Conservation (phyloP, 208 protist species). For the Herpetomonas samuelpessoai region DNA sequence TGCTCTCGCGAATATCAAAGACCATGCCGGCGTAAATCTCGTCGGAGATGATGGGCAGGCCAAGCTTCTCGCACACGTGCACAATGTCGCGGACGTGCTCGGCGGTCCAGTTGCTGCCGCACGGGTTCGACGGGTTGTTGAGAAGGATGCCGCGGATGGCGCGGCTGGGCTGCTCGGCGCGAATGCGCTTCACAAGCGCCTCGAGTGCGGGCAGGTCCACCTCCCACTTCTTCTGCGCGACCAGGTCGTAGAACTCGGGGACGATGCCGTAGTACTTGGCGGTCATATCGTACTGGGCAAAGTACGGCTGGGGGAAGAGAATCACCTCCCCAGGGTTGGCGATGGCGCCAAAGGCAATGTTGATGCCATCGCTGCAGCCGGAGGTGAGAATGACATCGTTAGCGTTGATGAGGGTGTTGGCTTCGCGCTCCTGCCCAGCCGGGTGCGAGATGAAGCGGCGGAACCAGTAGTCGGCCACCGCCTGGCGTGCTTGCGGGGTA, state of each 20-base stretch:
- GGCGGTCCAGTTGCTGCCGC: conserved; percentile 71
- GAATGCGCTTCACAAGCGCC: conserved; percentile 49
- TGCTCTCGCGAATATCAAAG: too few relatives aligned
- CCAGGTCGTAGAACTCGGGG: conserved; percentile 54
- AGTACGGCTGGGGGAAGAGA: conserved; percentile 84
- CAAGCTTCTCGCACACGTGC: conserved; percentile 57
- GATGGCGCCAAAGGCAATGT: conserved; percentile 67
- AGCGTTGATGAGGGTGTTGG: conserved; percentile 20
- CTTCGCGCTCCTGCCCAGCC: too few relatives aligned
- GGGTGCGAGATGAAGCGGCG: conserved; percentile 20
- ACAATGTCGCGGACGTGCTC: conserved; percentile 61
- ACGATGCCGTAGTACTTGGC: conserved; percentile 53
- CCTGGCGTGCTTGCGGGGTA: conserved; percentile 23
- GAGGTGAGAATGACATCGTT: conserved; percentile 63
- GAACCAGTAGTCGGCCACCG: conserved; percentile 42
- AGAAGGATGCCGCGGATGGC: conserved; percentile 86
- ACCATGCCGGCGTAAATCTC: conserved; percentile 93
- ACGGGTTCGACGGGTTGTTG: conserved; percentile 94
- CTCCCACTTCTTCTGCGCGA: conserved; percentile 80
- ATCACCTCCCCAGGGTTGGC: conserved; percentile 78
- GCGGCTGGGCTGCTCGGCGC: conserved; percentile 60
- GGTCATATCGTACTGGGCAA: conserved; percentile 83
- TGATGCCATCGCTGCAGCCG: conserved; percentile 80
- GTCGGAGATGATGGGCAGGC: conserved; percentile 87
- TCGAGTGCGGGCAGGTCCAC: too few relatives aligned